Evolutionary conservation across 768 basidiomycete genomes (phyloP), one percentile per base, ranked within the genome.

Genomic region (Cystobasidium ongulense): DNA sequence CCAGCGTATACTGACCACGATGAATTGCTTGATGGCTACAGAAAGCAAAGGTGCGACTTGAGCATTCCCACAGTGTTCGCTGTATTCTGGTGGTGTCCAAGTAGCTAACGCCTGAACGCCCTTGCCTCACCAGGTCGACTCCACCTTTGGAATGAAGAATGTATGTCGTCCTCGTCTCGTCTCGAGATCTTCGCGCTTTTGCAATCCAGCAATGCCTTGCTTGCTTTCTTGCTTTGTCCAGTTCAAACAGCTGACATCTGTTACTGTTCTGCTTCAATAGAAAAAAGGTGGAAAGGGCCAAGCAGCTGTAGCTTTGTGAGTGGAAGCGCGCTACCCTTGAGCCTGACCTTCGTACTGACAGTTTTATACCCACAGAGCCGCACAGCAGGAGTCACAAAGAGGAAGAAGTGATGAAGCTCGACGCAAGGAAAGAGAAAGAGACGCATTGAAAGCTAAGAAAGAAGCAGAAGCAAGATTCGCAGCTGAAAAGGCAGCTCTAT

Each of bases 131-230:
- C 65, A 18, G n/a, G 39, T 63, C 35, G 31, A 31, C 62, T 18
- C 91, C 90, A 92, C 90, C 66, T 91, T 91, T 82, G 90, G 90
- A 65, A 82, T 91, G 86, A 91, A 91, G 85, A 91, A 59, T 59
- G 91, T 81, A 90, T 90, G 75, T 76, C 15, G 46, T n/a, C 8
- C 15, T 21, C 3, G 3, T 11, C 39, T 41, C 39, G 18, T 88
- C 84, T 38, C 5, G 1, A 15, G 72, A 66, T 53, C 18, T 15
- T 59, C 29, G 63, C 29, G 27, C n/a, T 13, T 43, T 8, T 66
- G 43, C n/a, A n/a, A n/a, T n/a, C n/a, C n/a, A n/a, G n/a, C n/a
- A n/a, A n/a, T n/a, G n/a, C n/a, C n/a, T n/a, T n/a, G n/a, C n/a
- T n/a, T n/a, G n/a, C n/a, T n/a, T n/a, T n/a, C n/a, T n/a, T n/a